Conservation (phyloP, 2,329 filamentous ascomycete species). For the Lasiodiplodia hormozganensis region DNA sequence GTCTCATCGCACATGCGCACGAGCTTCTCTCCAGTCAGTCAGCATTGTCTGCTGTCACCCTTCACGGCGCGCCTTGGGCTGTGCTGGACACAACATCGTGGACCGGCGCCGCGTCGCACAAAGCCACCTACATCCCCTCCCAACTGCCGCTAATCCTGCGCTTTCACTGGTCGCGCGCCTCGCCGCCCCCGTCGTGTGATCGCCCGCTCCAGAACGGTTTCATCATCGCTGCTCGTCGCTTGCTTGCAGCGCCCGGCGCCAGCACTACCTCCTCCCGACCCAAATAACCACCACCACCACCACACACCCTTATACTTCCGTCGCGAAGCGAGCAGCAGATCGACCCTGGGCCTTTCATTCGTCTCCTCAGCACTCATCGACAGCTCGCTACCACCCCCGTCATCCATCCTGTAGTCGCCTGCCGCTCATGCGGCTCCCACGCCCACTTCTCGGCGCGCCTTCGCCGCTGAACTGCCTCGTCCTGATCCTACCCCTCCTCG, state of each 20-base stretch:
- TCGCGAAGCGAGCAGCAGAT: constrained; percentile 7
- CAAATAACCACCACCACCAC: neutral
- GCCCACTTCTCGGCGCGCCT: constrained; percentile 15
- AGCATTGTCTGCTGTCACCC: constrained; percentile 2
- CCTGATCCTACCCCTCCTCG: constrained; percentile 54
- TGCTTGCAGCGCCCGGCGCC: constrained; percentile 7
- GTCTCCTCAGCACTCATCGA: neutral
- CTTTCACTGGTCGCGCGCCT: constrained; percentile 3
- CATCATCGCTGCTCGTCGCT: constrained; percentile 25
- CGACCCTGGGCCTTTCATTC: neutral
- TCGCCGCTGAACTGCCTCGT: constrained; percentile 44
- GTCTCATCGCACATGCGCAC: constrained; percentile 17
- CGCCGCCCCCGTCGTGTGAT: constrained; percentile 19
- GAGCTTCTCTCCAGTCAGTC: constrained; percentile 11
- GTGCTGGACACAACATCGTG: constrained; percentile 13
- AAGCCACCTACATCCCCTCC: neutral
- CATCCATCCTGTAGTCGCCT: neutral
- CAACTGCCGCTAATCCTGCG: constrained; percentile 4
- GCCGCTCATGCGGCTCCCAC: constrained; percentile 30
- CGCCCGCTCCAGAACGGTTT: constrained; percentile 25
- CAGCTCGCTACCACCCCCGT: constrained; percentile 4
- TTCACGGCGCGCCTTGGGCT: constrained; percentile 12
- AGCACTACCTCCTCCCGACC: constrained; percentile 8
- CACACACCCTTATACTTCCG: neutral
- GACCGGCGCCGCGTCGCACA: constrained; percentile 8